Base-by-base conservation (phyloP, 2,329 filamentous ascomycete species). In the Aspergillus sojae region DNA sequence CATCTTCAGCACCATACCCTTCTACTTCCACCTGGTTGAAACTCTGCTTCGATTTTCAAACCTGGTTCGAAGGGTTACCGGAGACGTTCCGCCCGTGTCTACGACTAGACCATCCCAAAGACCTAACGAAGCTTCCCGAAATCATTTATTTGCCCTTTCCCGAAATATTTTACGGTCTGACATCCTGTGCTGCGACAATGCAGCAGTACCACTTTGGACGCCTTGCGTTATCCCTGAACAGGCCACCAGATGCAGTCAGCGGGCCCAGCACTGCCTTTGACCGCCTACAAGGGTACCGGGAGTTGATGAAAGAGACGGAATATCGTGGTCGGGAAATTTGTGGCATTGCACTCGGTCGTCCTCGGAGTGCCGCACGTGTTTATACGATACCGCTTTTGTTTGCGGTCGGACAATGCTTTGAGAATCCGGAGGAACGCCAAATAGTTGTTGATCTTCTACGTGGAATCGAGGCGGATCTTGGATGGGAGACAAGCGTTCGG, bases 131-230 rank as follows among this genome's bases (percentile, higher is more conserved):
- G n/a, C 54, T 70, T 41, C 72, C 77, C 0, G 76, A 78, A 12
- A 65, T 71, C 57, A 72, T 71, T 28, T 64, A 63, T 58, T 72
- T 72, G 53, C 79, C 78, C 65, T 87, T 83, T 72, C 82, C 75
- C 0, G 85, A 88, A 68, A 81, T 88, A 9, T 89, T 87, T 82
- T 89, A 87, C 71, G 83, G 83, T 58, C 80, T 86, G 0, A 82
- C 87, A 0, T 85, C 88, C 74, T 89, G 86, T 72, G 87, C 86
- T 0, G 84, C 86, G 4, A 84, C 87, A 0, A 88, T 89, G 83
- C 87, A 89, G 69, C 83, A 83, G 63, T 89, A 88, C 67, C 85
- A 90, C 69, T 89, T 90, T 79, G 86, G 86, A 1, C 83, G 85
- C 50, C 86, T 89, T 12, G 81, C 89, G 5, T 73, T 90, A 0